phyloP scores from a whole-genome alignment of 169 alveolate genomes.

The Condylostoma magnum region DNA sequence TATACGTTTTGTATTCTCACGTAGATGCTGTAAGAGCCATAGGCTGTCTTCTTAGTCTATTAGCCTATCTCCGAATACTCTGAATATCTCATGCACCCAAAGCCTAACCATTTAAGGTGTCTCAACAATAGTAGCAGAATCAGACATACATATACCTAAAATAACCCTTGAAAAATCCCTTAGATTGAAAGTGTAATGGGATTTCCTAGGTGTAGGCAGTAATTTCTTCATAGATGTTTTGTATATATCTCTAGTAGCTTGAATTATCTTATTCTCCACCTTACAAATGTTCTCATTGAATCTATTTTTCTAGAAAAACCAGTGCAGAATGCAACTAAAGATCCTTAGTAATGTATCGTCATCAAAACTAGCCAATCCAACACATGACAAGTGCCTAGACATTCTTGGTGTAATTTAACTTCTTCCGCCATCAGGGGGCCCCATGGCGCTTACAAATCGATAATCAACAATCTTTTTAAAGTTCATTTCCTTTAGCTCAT shows the following conservation, averaged over 20 bases:
- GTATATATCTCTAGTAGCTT: slow-evolving; percentile 86
- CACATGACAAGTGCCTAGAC: slow-evolving; percentile 73
- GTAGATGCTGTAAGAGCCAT: slow-evolving; percentile 73
- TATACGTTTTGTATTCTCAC: slow-evolving; percentile 70
- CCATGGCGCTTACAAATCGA: slow-evolving; percentile 81
- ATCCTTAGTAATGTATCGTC: slow-evolving; percentile 78
- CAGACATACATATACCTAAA: slow-evolving; percentile 74
- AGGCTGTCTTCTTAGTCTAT: slow-evolving; percentile 88
- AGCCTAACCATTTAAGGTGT: slow-evolving; percentile 64
- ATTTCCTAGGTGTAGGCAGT: slow-evolving; percentile 92
- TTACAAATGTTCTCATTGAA: slow-evolving; percentile 73
- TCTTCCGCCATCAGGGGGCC: slow-evolving; percentile 90
- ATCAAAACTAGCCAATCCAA: slow-evolving; percentile 77
- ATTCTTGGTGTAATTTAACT: slow-evolving; percentile 81
- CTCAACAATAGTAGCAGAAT: not conserved
- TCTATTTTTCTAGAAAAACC: slow-evolving; percentile 66
- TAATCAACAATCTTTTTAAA: slow-evolving; percentile 64
- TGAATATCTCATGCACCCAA: slow-evolving; percentile 91
- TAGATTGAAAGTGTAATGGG: slow-evolving; percentile 90
- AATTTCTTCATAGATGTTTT: slow-evolving; percentile 81
- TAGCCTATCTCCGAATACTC: slow-evolving; percentile 93
- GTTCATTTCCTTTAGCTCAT: slow-evolving; percentile 64
- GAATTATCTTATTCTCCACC: slow-evolving; percentile 72
- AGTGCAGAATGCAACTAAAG: slow-evolving; percentile 82
- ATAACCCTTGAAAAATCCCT: slow-evolving; percentile 90